phyloP scores from a whole-genome alignment of 23 red algal species.

The Chondrus crispus region DNA sequence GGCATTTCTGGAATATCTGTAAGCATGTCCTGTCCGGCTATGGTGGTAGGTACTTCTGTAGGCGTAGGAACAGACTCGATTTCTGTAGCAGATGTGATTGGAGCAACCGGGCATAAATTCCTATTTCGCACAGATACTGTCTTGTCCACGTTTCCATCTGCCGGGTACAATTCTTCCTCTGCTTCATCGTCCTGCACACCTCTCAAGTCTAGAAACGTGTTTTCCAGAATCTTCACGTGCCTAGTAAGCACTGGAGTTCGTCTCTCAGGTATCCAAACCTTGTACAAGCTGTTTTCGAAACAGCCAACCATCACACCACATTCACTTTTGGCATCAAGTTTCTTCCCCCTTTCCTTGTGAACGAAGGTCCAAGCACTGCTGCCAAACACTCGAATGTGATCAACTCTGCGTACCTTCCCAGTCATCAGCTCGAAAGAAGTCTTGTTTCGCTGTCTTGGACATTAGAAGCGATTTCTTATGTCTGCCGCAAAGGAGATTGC shows the following conservation, averaged over 20 bases:
- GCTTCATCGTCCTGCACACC: too few species aligned
- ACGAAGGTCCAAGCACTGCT: not conserved
- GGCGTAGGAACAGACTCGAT: too few species aligned
- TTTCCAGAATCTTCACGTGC: not conserved
- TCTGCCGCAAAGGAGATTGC: not conserved
- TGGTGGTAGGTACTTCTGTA: too few species aligned
- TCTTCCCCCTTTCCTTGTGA: not conserved
- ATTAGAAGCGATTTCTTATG: not conserved
- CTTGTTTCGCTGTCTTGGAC: not conserved
- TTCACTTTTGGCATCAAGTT: not conserved
- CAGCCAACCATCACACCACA: not conserved
- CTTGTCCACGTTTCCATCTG: too few species aligned
- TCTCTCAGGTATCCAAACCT: not conserved
- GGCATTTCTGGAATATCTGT: too few species aligned
- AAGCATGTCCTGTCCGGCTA: too few species aligned
- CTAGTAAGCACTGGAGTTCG: not conserved
- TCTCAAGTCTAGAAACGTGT: too few species aligned
- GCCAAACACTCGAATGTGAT: conserved; percentile 1
- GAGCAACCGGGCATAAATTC: too few species aligned
- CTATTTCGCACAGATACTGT: too few species aligned
- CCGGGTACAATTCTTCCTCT: too few species aligned
- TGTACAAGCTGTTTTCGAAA: conserved; percentile 11
- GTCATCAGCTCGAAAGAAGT: not conserved
- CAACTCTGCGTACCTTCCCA: not conserved
- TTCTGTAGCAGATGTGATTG: too few species aligned